A percentile compares a stretch with the other conserved stretches of the same genome.
These are phyloP conservation scores for Aspergillus sp. DNA, from an alignment of 2,329 filamentous ascomycete species.

Conservation along the genomic window DNA sequence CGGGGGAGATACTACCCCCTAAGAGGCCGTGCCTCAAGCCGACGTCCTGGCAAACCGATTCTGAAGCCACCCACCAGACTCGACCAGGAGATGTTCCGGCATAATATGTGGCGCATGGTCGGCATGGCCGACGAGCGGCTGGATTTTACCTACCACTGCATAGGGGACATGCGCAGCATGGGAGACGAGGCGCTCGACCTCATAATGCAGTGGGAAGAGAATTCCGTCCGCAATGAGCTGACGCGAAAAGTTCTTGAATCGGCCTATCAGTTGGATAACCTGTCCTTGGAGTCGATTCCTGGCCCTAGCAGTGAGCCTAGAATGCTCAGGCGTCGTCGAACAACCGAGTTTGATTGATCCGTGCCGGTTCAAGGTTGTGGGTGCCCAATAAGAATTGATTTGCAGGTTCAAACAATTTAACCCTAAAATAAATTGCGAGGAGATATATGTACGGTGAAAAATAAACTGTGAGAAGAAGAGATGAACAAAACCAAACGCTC, in stretches of 20 bases:
- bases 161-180: neutral
- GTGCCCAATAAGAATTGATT: too few species aligned
- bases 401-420: neutral
- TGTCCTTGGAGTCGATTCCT: neutral
- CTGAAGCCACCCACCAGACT: slow-evolving; percentile 14
- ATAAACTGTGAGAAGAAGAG: slow-evolving; percentile 18
- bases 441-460: neutral
- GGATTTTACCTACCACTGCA: slow-evolving; percentile 6
- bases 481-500: slow-evolving; percentile 15
- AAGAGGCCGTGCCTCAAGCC: neutral
- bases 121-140: slow-evolving; percentile 4
- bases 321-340: neutral
- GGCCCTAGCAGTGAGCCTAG: neutral
- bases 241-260: neutral
- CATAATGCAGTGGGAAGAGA: slow-evolving; percentile 6
- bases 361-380: neutral
- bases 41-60: slow-evolving; percentile 4
- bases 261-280: neutral
- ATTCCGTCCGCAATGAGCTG: slow-evolving; percentile 4
- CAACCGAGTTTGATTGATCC: neutral
- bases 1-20: neutral
- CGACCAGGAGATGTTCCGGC: slow-evolving; percentile 14
- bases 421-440: neutral
- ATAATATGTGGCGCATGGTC: slow-evolving; percentile 13
- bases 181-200: slow-evolving; percentile 9